phyloP scores from a whole-genome alignment of 208 protist species.

The Acanthamoeba culbertsoni region DNA sequence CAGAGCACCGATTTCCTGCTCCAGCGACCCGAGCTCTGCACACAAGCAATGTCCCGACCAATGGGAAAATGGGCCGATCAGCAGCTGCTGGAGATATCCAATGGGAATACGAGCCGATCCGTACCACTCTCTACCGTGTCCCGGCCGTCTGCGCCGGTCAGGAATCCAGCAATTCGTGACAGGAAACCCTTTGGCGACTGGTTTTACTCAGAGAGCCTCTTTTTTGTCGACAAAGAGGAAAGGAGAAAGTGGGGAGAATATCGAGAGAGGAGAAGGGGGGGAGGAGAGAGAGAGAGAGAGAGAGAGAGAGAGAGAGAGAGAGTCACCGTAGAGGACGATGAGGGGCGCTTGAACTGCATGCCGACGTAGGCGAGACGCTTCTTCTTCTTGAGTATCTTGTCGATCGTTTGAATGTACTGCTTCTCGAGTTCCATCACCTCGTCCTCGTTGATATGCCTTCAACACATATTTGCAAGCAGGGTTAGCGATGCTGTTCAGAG shows the following conservation, averaged over 20 bases:
- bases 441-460: slow-evolving; percentile 42
- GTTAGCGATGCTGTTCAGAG: not conserved
- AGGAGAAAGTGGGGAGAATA: too few species aligned
- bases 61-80: not conserved
- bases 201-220: not conserved
- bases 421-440: slow-evolving; percentile 51
- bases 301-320: not conserved
- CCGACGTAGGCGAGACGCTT: not conserved
- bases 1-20: not conserved
- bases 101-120: not conserved
- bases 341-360: not conserved
- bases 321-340: too few species aligned
- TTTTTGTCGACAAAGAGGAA: not conserved
- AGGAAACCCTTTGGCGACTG: not conserved
- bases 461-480: not conserved
- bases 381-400: slow-evolving; percentile 62
- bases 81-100: not conserved
- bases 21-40: not conserved
- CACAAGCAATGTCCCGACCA: not conserved
- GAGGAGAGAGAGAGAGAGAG: not conserved
- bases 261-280: too few species aligned
- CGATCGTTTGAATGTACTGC: slow-evolving; percentile 54
- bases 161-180: not conserved
- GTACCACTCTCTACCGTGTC: not conserved
- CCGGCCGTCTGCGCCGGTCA: not conserved